phyloP scores from a whole-genome alignment of 306 rosid genomes.

The Chamaecrista fasciculata region DNA sequence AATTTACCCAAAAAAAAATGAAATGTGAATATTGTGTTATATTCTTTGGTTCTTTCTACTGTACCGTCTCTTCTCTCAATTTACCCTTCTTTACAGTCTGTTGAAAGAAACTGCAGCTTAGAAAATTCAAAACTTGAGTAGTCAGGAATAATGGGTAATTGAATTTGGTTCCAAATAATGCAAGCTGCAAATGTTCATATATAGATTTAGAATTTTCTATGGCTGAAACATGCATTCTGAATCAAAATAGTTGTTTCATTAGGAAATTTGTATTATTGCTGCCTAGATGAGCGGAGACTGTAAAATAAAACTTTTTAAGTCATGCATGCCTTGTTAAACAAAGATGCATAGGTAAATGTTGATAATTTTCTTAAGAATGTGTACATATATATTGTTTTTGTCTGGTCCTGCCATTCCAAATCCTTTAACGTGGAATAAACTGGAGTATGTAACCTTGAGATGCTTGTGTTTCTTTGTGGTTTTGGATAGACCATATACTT shows the following conservation, averaged over 20 bases:
- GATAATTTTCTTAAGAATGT: background rate
- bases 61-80: background rate
- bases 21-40: background rate
- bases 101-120: background rate
- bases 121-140: background rate
- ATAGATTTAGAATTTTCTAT: background rate
- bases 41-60: background rate
- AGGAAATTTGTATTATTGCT: background rate
- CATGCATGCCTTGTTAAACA: background rate
- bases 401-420: background rate
- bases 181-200: background rate
- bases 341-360: background rate
- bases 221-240: background rate
- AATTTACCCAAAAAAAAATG: too few relatives aligned
- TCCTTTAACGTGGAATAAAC: background rate
- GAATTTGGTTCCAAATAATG: background rate
- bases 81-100: background rate
- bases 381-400: background rate
- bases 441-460: background rate
- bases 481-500: background rate
- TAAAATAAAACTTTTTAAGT: background rate
- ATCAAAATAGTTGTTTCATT: background rate
- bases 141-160: background rate
- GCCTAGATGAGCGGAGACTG: background rate
- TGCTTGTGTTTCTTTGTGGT: constrained; percentile 5